Base-by-base conservation (phyloP, 139 green algal species). In the Chlorella sp. region DNA sequence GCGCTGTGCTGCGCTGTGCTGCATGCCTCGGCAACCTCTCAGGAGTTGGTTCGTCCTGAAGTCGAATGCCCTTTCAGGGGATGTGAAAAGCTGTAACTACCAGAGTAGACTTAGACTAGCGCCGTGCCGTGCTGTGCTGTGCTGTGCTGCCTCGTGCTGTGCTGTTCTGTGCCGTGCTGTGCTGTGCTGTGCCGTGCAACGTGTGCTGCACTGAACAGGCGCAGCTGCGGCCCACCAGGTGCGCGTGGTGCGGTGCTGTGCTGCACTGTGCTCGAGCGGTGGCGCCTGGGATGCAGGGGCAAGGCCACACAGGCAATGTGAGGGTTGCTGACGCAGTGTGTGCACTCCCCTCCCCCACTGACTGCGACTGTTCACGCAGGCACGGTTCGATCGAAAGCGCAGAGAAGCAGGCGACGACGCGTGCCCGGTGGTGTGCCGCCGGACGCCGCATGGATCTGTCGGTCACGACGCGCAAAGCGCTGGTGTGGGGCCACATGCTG, bases 401-500 rank as follows among this genome's bases (percentile, higher is more conserved):
- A 15, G 2, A 30, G 26, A 60, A 16, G 26, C 40, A 26, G 64
- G 64, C 21, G 21, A 3, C 22, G 64, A 18, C 21, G 64, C 21
- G 64, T 18, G 64, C 21, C 21, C 64, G 64, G 11, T 71, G 64
- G 64, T 26, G 64, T 2, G 64, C 48, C 9, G 48, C 48, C 48
- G 48, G 48, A 15, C 32, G 36, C 71, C 71, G 71, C 32, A 39
- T n/a, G 77, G 37, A 15, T 7, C 42, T 85, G 42, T 85, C 76
- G 36, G 39, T 80, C 14, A 36, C 34, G 60, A 18, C n/a, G 0
- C 53, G 57, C 36, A 66, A 75, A 39, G 22, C 32, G 87, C 87
- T 90, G 77, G 60, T 90, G 37, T 81, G 48, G 57, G 77, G 12
- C 2, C 87, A 90, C 87, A 34, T 90, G 7, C 15, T 80, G 26